Conservation (phyloP, 257 asterid species). For the Forsythia viridissima region DNA sequence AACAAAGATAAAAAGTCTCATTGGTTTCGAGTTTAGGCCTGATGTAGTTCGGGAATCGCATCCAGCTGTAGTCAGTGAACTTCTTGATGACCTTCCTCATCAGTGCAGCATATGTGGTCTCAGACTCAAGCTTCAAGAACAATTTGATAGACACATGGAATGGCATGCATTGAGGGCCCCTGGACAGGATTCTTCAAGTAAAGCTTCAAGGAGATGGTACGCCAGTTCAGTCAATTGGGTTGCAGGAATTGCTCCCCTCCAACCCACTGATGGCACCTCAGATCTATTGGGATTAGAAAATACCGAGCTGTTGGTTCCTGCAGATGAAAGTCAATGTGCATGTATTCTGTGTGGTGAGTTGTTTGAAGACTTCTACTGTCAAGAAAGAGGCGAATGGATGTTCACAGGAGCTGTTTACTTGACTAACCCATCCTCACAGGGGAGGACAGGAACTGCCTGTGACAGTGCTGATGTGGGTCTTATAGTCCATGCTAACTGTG, state of each 20-base stretch:
- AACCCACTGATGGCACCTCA: constrained; percentile 29
- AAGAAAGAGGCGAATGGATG: constrained; percentile 72
- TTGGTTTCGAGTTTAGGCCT: constrained; percentile 71
- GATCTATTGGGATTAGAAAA: constrained; percentile 40
- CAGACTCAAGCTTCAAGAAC: constrained; percentile 58
- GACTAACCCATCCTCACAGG: constrained; percentile 32
- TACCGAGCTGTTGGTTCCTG: constrained; percentile 65
- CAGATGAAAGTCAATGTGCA: constrained; percentile 81
- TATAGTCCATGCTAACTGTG: constrained; percentile 72
- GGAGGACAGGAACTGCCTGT: constrained; percentile 24
- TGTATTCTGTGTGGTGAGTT: constrained; percentile 83
- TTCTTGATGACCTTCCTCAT: constrained; percentile 62
- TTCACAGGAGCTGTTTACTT: constrained; percentile 75
- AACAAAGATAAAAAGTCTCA: constrained; percentile 44
- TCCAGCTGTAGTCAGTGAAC: constrained; percentile 61
- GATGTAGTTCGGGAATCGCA: constrained; percentile 60
- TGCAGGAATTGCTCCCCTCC: constrained; percentile 34
- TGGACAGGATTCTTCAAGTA: constrained; percentile 34
- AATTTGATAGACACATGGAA: constrained; percentile 71
- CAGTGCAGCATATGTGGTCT: constrained; percentile 67
- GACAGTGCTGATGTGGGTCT: constrained; percentile 39
- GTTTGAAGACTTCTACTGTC: constrained; percentile 71
- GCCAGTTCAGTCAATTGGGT: constrained; percentile 54
- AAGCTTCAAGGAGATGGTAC: constrained; percentile 69
- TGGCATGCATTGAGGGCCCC: constrained; percentile 61